Base-by-base conservation (phyloP, 176 grass and related monocot species). In the Areca catechu region DNA sequence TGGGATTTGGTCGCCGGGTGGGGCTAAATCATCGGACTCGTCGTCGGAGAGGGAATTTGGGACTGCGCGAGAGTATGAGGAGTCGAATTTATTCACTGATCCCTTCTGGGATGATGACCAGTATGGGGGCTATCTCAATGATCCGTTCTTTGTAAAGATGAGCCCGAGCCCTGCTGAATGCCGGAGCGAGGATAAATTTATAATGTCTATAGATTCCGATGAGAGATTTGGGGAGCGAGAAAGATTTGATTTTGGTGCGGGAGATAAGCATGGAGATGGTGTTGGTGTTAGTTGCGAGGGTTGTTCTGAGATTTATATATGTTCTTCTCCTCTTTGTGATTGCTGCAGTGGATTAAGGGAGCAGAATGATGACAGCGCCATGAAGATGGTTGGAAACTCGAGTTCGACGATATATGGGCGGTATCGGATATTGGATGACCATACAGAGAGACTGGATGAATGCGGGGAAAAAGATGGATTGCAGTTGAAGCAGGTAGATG, bases 1-100 rank as follows among this genome's bases (percentile, higher is more conserved):
- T 24, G 94, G 84, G 22, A 9, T 89, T 10, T 93, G 94, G 88
- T 99, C 94, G 24, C 84, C 84, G 18, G 58, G 18, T 49, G 65
- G 70, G 49, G 69, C 84, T 18, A 71, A 62, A 63, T 96, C 92
- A 5, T 79, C 89, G 51, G 58, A 84, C 29, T 82, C 81, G 6
- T 98, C 84, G 15, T 93, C 94, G 24, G 88, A 92, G 54, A 50
- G 85, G 73, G 94, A 98, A 71, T 98, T 93, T 30, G 88, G 88
- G 19, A 89, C 94, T 10, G 94, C 88, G 0, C 81, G 94, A 34
- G 84, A 85, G 48, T 98, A 93, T 74, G 70, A 85, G n/a, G 72
- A 76, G 55, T 83, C 67, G 4, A 80, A 85, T 29, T 95, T 95
- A 67, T 95, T 95, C 75, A 80, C 79, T 18, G 84, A 95, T 56